Conservation (phyloP, 257 asterid species). For the Solanum arcanum region DNA sequence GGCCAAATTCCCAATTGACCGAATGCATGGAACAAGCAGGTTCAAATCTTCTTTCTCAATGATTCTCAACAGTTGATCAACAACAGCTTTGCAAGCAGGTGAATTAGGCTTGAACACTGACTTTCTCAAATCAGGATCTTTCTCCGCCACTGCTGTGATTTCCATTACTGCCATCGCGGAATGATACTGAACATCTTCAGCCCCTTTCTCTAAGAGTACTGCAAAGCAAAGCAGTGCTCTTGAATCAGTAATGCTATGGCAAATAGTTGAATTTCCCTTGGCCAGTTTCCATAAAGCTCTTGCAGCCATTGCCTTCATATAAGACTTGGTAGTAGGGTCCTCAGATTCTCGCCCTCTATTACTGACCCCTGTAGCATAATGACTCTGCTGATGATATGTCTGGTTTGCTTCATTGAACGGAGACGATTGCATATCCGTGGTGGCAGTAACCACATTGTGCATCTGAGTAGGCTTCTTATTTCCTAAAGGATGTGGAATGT, state of each 20-base stretch:
- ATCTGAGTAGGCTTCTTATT: neutral
- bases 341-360: constrained; percentile 59
- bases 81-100: constrained; percentile 34
- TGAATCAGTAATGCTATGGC: constrained; percentile 77
- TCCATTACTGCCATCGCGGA: constrained; percentile 77
- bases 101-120: constrained; percentile 39
- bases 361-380: constrained; percentile 25
- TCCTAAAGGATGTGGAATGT: neutral
- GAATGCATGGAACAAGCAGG: constrained; percentile 26
- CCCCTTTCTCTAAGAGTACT: constrained; percentile 59
- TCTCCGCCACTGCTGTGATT: constrained; percentile 31
- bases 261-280: constrained; percentile 51
- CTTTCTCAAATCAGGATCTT: constrained; percentile 26
- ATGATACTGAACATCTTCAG: constrained; percentile 44
- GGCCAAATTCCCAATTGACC: constrained; percentile 29
- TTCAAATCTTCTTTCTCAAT: constrained; percentile 15
- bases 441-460: neutral
- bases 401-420: neutral
- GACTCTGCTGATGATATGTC: constrained; percentile 15
- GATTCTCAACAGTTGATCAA: constrained; percentile 22
- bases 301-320: constrained; percentile 79
- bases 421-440: neutral
- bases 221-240: constrained; percentile 67
- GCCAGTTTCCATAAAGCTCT: constrained; percentile 77
- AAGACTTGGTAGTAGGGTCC: constrained; percentile 57